Evolutionary conservation across 169 alveolate genomes (phyloP).

Genomic region (Plasmodium relictum): DNA sequence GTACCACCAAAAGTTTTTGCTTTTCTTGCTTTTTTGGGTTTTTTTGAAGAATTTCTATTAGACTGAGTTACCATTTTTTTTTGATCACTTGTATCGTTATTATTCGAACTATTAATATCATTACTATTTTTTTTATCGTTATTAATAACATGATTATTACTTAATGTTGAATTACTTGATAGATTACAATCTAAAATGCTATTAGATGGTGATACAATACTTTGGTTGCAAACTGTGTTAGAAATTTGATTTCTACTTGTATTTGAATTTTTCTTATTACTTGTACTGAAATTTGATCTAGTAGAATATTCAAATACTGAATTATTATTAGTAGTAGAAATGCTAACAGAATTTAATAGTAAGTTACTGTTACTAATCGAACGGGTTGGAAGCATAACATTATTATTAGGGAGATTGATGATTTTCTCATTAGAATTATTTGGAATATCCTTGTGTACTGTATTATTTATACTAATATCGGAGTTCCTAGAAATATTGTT

Average conservation of each 20-base stretch:
- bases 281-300: not conserved
- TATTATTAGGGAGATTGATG: not conserved
- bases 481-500: not conserved
- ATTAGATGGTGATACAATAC: not conserved
- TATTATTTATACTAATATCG: not conserved
- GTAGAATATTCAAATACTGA: not conserved
- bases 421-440: too few relatives aligned
- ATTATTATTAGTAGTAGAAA: not conserved
- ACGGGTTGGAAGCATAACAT: not conserved
- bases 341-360: too few relatives aligned
- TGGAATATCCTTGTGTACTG: not conserved
- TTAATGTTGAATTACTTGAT: not conserved
- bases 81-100: not conserved
- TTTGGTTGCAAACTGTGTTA: too few relatives aligned
- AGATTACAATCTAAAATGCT: not conserved
- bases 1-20: constrained; percentile 34
- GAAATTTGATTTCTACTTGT: not conserved
- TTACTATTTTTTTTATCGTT: not conserved
- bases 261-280: not conserved
- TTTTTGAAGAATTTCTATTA: not conserved
- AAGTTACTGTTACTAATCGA: not conserved
- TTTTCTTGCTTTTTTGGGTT: constrained; percentile 8
- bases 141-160: not conserved
- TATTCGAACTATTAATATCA: not conserved
- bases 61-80: not conserved